Evolutionary conservation across 1,139 yeast genomes (phyloP).

Genomic region (Candida mesenterica): DNA sequence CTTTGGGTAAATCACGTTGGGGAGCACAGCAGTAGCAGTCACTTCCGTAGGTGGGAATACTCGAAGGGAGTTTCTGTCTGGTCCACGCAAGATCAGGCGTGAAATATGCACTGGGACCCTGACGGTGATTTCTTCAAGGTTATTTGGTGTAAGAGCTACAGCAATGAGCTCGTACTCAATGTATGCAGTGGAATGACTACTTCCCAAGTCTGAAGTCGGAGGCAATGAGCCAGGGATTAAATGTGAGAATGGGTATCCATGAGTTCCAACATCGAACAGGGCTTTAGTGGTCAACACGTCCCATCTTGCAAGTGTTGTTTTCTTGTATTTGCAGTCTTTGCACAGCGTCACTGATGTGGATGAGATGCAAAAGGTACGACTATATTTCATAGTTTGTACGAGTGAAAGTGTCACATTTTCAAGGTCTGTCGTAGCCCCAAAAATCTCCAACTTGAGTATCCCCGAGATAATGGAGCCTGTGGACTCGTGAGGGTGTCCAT

Average conservation of each 20-base stretch:
- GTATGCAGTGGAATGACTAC: constrained; percentile 44
- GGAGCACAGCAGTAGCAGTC: constrained; percentile 81
- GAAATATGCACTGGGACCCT: constrained; percentile 72
- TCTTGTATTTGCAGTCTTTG: constrained; percentile 51
- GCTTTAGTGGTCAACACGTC: constrained; percentile 65
- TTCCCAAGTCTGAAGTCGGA: constrained; percentile 66
- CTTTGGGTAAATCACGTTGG: constrained; percentile 86
- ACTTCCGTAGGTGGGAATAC: constrained; percentile 96
- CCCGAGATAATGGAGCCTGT: constrained; percentile 89
- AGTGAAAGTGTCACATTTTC: constrained; percentile 62
- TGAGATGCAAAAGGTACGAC: constrained; percentile 63
- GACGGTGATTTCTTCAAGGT: constrained; percentile 35
- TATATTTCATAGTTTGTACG: constrained; percentile 64
- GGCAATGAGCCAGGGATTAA: constrained; percentile 89
- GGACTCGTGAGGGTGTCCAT: constrained; percentile 75
- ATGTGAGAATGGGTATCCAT: constrained; percentile 93
- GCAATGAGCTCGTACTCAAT: constrained; percentile 78
- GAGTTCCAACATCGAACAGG: constrained; percentile 60
- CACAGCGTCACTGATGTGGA: constrained; percentile 52
- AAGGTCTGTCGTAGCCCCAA: constrained; percentile 31
- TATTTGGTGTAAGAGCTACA: constrained; percentile 28
- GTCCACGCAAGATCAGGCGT: constrained; percentile 76
- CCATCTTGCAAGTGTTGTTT: constrained; percentile 80
- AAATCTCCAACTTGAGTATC: constrained; percentile 39
- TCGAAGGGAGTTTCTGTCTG: constrained; percentile 81